phyloP scores from a whole-genome alignment of 768 basidiomycete genomes.

The Psilocybe cyanescens region DNA sequence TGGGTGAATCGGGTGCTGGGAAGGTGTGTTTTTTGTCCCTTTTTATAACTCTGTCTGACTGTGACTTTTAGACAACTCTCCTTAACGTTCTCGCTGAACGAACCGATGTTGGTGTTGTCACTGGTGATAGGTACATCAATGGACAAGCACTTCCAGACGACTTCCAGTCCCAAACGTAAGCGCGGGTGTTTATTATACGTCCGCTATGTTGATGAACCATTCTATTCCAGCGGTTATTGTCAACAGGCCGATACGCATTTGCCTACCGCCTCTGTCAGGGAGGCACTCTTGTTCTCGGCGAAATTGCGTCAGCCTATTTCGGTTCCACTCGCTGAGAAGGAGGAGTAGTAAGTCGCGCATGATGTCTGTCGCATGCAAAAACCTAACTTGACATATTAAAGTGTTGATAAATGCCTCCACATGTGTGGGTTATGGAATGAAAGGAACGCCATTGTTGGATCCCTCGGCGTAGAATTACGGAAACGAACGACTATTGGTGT shows the following conservation, averaged over 20 bases:
- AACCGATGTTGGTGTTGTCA: slow-evolving; percentile 46
- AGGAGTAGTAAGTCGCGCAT: slow-evolving; percentile 62
- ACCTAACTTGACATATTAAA: slow-evolving; percentile 15
- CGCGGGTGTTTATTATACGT: slow-evolving; percentile 3
- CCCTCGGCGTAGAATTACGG: slow-evolving; percentile 67
- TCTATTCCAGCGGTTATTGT: slow-evolving; percentile 60
- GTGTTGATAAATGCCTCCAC: slow-evolving; percentile 50
- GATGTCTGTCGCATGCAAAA: neutral
- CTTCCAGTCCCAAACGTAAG: slow-evolving; percentile 62
- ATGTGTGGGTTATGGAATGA: slow-evolving; percentile 66
- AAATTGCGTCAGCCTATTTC: slow-evolving; percentile 72
- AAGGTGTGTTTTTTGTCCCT: slow-evolving; percentile 39
- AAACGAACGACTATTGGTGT: slow-evolving; percentile 88
- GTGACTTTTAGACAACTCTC: slow-evolving; percentile 48
- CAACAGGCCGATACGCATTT: slow-evolving; percentile 86
- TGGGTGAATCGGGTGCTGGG: slow-evolving; percentile 59
- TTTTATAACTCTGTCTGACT: neutral
- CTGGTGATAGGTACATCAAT: slow-evolving; percentile 58
- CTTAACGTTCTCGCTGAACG: slow-evolving; percentile 60
- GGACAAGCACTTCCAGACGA: slow-evolving; percentile 53
- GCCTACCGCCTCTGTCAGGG: slow-evolving; percentile 73
- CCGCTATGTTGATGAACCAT: neutral
- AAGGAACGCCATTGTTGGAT: slow-evolving; percentile 64
- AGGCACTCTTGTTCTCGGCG: slow-evolving; percentile 81
- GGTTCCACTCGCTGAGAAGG: slow-evolving; percentile 70